These are phyloP conservation scores for Hymenoscyphus occultus DNA, from an alignment of 2,329 filamentous ascomycete genomes.

Conservation along the genomic window DNA sequence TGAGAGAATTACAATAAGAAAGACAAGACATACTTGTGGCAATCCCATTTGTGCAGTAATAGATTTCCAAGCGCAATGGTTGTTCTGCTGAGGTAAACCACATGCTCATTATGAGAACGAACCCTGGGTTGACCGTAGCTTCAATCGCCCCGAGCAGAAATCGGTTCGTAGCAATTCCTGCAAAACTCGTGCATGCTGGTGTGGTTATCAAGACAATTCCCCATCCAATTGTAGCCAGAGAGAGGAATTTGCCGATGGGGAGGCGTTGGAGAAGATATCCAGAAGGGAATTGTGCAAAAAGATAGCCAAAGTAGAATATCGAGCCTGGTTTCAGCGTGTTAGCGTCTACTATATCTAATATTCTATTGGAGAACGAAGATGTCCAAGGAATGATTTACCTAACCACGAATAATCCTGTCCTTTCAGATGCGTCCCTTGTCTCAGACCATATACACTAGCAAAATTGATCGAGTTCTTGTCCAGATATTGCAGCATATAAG, in stretches of 20 bases:
- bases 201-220: slow-evolving; percentile 38
- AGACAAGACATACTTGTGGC: slow-evolving; percentile 26
- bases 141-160: slow-evolving; percentile 51
- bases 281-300: slow-evolving; percentile 29
- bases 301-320: slow-evolving; percentile 31
- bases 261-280: slow-evolving; percentile 27
- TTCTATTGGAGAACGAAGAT: not conserved
- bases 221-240: slow-evolving; percentile 45
- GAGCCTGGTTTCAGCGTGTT: slow-evolving; percentile 22
- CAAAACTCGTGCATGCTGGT: slow-evolving; percentile 44
- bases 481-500: slow-evolving; percentile 60
- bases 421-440: slow-evolving; percentile 21
- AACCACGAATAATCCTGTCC: slow-evolving; percentile 34
- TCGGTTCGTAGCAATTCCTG: slow-evolving; percentile 38
- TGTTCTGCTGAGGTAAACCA: slow-evolving; percentile 43
- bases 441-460: slow-evolving; percentile 40
- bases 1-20: not conserved
- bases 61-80: slow-evolving; percentile 38
- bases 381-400: slow-evolving; percentile 12
- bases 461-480: slow-evolving; percentile 57
- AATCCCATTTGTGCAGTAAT: slow-evolving; percentile 41
- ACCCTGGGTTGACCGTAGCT: slow-evolving; percentile 50
- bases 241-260: slow-evolving; percentile 47
- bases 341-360: not conserved
- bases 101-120: slow-evolving; percentile 40